Conservation (phyloP, 768 basidiomycete species). For the Hygrocybe coccinea region DNA sequence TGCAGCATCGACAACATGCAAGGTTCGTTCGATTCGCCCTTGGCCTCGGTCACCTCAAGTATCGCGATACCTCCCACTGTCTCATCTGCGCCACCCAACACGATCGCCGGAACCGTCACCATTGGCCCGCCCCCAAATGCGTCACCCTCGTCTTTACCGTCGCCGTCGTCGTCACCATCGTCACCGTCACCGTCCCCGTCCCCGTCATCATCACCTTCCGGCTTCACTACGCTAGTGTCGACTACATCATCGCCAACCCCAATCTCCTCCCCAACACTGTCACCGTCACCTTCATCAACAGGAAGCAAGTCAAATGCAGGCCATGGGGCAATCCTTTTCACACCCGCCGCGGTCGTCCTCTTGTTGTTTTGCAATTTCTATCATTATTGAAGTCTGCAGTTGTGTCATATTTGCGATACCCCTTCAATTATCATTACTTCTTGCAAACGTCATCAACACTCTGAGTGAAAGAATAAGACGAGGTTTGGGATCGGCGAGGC, state of each 20-base stretch:
- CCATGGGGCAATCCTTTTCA: background rate
- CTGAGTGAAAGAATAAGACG: too few relatives aligned
- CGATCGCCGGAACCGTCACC: conserved; percentile 35
- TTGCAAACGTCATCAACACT: too few relatives aligned
- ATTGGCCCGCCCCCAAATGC: conserved; percentile 16
- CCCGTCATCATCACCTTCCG: conserved; percentile 1
- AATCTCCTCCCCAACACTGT: background rate
- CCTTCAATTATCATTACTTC: too few relatives aligned
- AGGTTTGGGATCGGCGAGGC: too few relatives aligned
- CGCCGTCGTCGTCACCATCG: conserved; percentile 10
- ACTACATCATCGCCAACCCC: background rate
- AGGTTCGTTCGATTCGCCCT: conserved; percentile 50
- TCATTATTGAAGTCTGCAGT: background rate
- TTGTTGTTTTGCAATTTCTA: background rate
- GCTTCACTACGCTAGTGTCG: background rate
- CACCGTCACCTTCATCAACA: background rate
- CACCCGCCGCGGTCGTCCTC: background rate
- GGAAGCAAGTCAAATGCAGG: background rate
- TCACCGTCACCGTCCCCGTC: conserved; percentile 9
- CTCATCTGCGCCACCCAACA: conserved; percentile 36
- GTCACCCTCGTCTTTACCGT: conserved; percentile 14
- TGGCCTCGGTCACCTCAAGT: conserved; percentile 45
- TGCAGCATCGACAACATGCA: conserved; percentile 53
- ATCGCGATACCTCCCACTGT: conserved; percentile 41
- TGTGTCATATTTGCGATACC: background rate